These are phyloP conservation scores for Emmonsiellopsis sp. DNA, from an alignment of 2,329 filamentous ascomycete genomes.

Conservation along the genomic window DNA sequence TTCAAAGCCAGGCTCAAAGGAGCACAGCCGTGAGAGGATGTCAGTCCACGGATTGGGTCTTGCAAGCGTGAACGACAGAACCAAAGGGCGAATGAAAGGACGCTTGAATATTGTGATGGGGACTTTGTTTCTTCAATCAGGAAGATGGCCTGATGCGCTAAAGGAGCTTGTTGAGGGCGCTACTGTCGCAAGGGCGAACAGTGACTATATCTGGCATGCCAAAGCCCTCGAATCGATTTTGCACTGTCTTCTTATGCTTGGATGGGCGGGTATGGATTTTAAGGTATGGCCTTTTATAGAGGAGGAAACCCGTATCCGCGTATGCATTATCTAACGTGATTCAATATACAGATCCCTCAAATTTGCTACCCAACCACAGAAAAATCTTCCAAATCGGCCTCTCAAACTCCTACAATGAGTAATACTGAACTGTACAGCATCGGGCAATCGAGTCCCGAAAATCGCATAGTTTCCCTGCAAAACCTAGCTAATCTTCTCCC, in stretches of 20 bases:
- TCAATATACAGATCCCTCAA: slow-evolving; percentile 40
- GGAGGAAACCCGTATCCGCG: background rate
- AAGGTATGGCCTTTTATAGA: slow-evolving; percentile 21
- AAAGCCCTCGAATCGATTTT: slow-evolving; percentile 87
- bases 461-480: slow-evolving; percentile 36
- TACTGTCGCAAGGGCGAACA: slow-evolving; percentile 63
- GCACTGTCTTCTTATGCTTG: slow-evolving; percentile 71
- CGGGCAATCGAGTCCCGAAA: slow-evolving; percentile 40
- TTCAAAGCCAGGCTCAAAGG: slow-evolving; percentile 39
- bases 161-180: slow-evolving; percentile 76
- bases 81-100: slow-evolving; percentile 70
- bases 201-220: slow-evolving; percentile 95
- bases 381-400: slow-evolving; percentile 39
- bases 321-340: background rate
- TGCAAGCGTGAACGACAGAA: slow-evolving; percentile 64
- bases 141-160: slow-evolving; percentile 81
- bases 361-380: slow-evolving; percentile 44
- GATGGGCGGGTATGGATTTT: slow-evolving; percentile 78
- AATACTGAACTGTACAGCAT: slow-evolving; percentile 27
- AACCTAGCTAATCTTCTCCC: slow-evolving; percentile 46
- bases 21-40: slow-evolving; percentile 51
- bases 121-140: slow-evolving; percentile 78
- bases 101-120: slow-evolving; percentile 72
- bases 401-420: slow-evolving; percentile 30
- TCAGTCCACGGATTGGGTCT: slow-evolving; percentile 61